Conservation (phyloP, 148 eudicot genomes). For the Nepenthes gracilis region DNA sequence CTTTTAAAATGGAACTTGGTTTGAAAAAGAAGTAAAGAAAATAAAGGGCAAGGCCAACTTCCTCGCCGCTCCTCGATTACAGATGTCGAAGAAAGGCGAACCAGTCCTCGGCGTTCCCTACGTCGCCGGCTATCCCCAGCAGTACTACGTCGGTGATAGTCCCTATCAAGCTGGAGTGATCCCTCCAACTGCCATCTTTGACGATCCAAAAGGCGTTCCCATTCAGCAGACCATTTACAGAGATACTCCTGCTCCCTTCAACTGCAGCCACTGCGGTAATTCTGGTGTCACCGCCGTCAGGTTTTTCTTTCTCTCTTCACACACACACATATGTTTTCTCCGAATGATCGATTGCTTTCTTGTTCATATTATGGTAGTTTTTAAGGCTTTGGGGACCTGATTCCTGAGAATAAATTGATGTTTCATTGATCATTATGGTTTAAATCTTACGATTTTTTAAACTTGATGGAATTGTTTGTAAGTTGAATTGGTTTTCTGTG, state of each 20-base stretch:
- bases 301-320: slow-evolving; percentile 13
- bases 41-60: no score
- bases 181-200: slow-evolving; percentile 58
- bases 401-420: no score
- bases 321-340: no score
- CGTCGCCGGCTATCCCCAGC: slow-evolving; percentile 22
- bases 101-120: slow-evolving; percentile 59
- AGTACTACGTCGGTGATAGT: slow-evolving; percentile 30
- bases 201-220: slow-evolving; percentile 76
- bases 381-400: no score
- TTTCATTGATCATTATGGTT: no score
- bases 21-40: no score
- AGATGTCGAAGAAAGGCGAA: slow-evolving; percentile 23
- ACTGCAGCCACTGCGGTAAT: slow-evolving; percentile 43
- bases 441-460: no score
- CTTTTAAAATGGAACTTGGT: no score
- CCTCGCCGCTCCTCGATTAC: no score
- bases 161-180: slow-evolving; percentile 49
- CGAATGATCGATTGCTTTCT: no score
- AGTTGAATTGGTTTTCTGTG: no score
- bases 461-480: no score
- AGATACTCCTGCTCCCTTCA: slow-evolving; percentile 86
- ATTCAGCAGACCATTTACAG: slow-evolving; percentile 68
- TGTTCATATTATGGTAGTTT: not conserved
- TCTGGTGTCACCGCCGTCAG: slow-evolving; percentile 52